Evolutionary conservation across 2,329 filamentous ascomycete genomes (phyloP), one percentile per base, ranked within the genome.

Genomic region (Fusarium heterosporum): DNA sequence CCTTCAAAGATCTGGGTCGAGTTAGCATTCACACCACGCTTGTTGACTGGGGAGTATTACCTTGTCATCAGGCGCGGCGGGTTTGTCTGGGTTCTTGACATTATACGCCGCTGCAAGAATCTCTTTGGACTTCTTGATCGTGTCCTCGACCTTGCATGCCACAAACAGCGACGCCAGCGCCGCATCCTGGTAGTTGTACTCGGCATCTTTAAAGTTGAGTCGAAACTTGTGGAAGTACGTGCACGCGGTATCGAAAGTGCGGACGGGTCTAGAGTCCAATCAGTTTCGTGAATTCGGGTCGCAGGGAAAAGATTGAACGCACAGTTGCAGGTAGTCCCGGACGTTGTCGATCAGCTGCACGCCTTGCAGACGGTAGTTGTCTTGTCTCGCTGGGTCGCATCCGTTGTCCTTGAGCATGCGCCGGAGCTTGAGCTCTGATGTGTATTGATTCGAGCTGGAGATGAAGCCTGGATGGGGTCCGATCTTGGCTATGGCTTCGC

Each of bases 121-220:
- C 66, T 99, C 96, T 58, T 88, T 89, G 5, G 93, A 97, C 82
- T 98, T 98, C 81, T 99, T 99, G 69, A 97, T 87, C 1, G 96
- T 99, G 78, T 99, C 96, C 78, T 99, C 96, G 43, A 96, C 93
- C 81, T 99, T 99, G 83, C 95, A 98, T 4, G 94, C 94, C 4
- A 94, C 92, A 74, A 98, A 95, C 10, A 99, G 82, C 25, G 93
- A 91, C 1, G 96, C 93, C 8, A 96, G 87, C 0, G 95, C 93
- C 3, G 93, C 94, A 76, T 98, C 95, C 77, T 93, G 79, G 67
- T 89, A 93, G 76, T 91, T 92, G 78, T 97, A 97, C 73, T 97
- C 93, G 68, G 84, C 88, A 70, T 94, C 93, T n/a, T 89, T 86
- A 74, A 97, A 93, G 43, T 90, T 87, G 51, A 98, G 85, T 30